Evolutionary conservation across 495 filamentous ascomycete genomes (phyloP).

Genomic region (Apiosordaria backusii): DNA sequence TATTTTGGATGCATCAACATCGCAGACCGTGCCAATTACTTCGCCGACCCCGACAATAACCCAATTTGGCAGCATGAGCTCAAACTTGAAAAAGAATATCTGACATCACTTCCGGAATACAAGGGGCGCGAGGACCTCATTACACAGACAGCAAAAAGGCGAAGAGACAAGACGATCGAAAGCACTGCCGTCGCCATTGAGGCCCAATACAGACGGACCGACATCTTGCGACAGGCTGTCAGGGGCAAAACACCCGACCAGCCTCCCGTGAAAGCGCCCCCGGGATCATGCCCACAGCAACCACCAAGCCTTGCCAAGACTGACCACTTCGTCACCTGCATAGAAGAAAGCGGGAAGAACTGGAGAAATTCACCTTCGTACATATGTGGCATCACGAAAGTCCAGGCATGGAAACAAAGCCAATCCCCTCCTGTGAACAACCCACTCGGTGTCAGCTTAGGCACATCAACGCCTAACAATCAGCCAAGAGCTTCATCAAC

Average conservation of each 20-base stretch:
- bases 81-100: background rate
- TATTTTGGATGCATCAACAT: conserved; percentile 36
- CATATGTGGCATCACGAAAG: background rate
- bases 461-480: too few relatives aligned
- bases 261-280: background rate
- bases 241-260: background rate
- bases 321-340: background rate
- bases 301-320: background rate
- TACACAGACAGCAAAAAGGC: conserved; percentile 1
- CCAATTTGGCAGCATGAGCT: conserved; percentile 25
- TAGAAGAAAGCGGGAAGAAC: background rate
- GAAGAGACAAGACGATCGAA: conserved; percentile 20
- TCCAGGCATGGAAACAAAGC: conserved; percentile 7
- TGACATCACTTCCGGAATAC: background rate
- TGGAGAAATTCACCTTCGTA: conserved; percentile 3
- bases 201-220: conserved; percentile 21
- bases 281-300: background rate
- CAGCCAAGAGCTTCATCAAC: background rate
- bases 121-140: background rate
- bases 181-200: conserved; percentile 20
- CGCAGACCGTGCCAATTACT: conserved; percentile 20
- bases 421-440: background rate
- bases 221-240: conserved; percentile 22
- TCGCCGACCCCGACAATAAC: conserved; percentile 2
- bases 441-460: background rate